Evolutionary conservation across 352 stramenopile genomes (phyloP), one percentile per base, ranked within the genome.

Genomic region (Phytophthora europaea): DNA sequence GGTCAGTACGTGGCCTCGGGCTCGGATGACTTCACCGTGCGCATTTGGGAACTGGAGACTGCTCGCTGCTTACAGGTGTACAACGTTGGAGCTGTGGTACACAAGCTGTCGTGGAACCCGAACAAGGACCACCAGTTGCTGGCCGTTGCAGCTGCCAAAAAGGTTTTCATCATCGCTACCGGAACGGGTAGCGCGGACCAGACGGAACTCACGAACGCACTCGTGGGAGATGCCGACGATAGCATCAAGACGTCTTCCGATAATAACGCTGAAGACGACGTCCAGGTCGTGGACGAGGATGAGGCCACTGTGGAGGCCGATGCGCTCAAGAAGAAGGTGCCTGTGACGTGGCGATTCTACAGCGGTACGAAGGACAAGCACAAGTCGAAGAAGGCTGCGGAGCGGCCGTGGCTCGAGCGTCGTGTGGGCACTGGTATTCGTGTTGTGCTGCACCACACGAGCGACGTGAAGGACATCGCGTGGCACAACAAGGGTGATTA

Each of bases 401-500:
- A 80, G 22, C 83, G 78, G 3, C 82, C 83, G 65, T 93, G 86
- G 85, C 78, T 94, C 16, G 88, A 95, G 66, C 85, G 90, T 43
- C 84, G 96, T 62, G 83, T 92, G 20, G 90, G 90, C 38, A 91
- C 88, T 47, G 84, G 89, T 33, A 92, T 98, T 56, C 86, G 92
- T 40, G 68, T 98, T 34, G 91, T 95, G 72, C 75, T 96, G 58
- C 89, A 96, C 73, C 91, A 97, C 76, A 95, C 93, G 56, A 89
- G 80, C 18, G 89, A 98, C 55, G 93, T 99, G 48, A 94, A 96
- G 63, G 93, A 96, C 59, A 85, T 99, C 15, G 79, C 90, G 52
- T 99, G 98, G 98, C 98, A 99, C 78, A 78, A 92, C 71, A 99
- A 99, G 89, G 98, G 98, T 18, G 98, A 99, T 79, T 99, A 99